Base-by-base conservation (phyloP, 495 filamentous ascomycete genomes). In the Penicillium angulare region DNA sequence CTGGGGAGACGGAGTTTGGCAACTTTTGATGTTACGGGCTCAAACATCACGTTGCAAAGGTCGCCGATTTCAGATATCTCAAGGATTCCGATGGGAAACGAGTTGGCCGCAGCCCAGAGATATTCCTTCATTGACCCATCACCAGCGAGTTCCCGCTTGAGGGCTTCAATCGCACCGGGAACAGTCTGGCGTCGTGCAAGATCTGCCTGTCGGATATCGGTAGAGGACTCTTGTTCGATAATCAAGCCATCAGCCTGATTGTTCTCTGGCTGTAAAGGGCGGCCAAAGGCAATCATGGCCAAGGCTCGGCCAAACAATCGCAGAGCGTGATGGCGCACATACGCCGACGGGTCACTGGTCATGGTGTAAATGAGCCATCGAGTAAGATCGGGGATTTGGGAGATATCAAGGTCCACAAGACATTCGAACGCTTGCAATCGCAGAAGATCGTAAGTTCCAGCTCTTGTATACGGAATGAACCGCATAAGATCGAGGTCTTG, bases 361-460 rank as follows among this genome's bases (percentile, higher is more conserved):
- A 95, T 72, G 21, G 80, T 77, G 43, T 79, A 80, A 10, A 96
- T 75, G 39, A 96, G 80, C 62, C 88, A 86, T 45, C 75, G 75
- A 32, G 91, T 57, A 20, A 96, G 74, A 2, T 77, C 67, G 8
- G 80, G 70, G 43, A 80, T 80, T 23, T 79, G 73, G 27, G 90
- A 73, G 38, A 88, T 71, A 29, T 91, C 90, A 15, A 95, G 78
- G 36, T 92, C 86, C 31, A 92, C 77, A 1, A 97, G 77, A 46
- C 82, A 87, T 42, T 86, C 79, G 60, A 95, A 96, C 2, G 90
- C 91, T 53, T 87, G 85, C 31, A 95, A 68, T 2, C 93, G 87
- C 21, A 97, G 82, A 12, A 83, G 73, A 45, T 96, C 90, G 35
- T 84, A 81, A 16, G 88, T 96, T 40, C 81, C 87, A 50, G 86